A percentile compares a stretch with the other conserved stretches of the same genome.
phyloP scores from a whole-genome alignment of 1,139 yeast species.

The Geotrichum fermentans region DNA sequence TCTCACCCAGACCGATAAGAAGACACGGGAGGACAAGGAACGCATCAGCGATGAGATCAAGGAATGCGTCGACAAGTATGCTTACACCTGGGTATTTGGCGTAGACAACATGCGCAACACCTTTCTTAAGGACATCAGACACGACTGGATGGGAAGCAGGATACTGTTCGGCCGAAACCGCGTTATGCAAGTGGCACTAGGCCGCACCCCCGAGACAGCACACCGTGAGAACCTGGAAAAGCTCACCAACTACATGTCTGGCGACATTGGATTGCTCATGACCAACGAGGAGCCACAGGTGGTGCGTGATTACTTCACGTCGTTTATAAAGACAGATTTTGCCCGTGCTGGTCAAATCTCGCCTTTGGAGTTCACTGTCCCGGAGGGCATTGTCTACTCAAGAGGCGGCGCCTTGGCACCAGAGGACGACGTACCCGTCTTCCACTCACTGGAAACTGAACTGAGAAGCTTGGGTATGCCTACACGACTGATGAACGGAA shows the following conservation, averaged over 20 bases:
- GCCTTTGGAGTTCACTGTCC: constrained; percentile 77
- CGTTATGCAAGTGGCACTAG: constrained; percentile 88
- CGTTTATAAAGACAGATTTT: constrained; percentile 74
- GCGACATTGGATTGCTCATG: constrained; percentile 81
- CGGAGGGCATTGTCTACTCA: constrained; percentile 86
- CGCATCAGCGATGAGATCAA: constrained; percentile 88
- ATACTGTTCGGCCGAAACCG: constrained; percentile 86
- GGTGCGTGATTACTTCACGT: constrained; percentile 75
- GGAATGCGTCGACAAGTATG: constrained; percentile 67
- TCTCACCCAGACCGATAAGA: constrained; percentile 93
- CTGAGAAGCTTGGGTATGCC: constrained; percentile 88
- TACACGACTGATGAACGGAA: constrained; percentile 84
- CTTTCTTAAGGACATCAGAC: constrained; percentile 85
- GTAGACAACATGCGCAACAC: constrained; percentile 95
- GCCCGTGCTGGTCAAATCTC: constrained; percentile 84
- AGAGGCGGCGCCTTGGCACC: constrained; percentile 88
- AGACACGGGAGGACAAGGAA: constrained; percentile 88
- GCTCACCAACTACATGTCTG: constrained; percentile 54
- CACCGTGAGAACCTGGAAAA: constrained; percentile 77
- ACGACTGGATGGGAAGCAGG: constrained; percentile 86
- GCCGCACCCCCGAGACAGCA: constrained; percentile 82
- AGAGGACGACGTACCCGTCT: constrained; percentile 95
- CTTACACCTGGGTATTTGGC: constrained; percentile 77
- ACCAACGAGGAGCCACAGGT: constrained; percentile 82
- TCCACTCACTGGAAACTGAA: constrained; percentile 91